Evolutionary conservation across 257 asterid species (phyloP), one percentile per base, ranked within the genome.

Genomic region (Agastache rugosa): DNA sequence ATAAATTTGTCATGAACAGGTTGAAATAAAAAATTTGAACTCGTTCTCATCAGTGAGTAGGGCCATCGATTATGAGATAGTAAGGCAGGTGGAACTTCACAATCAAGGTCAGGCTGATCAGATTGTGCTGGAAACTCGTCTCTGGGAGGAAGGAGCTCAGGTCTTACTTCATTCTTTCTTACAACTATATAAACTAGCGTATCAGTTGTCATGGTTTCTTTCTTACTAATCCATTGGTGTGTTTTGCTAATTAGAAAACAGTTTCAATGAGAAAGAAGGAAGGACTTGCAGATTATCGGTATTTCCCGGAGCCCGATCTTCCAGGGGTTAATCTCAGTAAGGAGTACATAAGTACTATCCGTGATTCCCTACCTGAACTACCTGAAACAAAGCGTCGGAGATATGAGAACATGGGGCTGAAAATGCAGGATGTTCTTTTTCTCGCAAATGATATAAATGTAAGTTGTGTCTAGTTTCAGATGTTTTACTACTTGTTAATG

Each of bases 81-180:
- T 89, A 67, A 86, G 99, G 84, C 99, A 92, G 88, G 98, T 73
- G 35, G 84, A 59, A 22, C 98, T 92, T 41, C 95, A 89, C 84
- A 79, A 59, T 82, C 87, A 92, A 88, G 96, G 97, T 61, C 89
- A 87, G 84, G 87, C 83, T 55, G 88, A 89, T 83, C 84, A 90
- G 78, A 92, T 95, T 81, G 96, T 90, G 70, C 98, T 80, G 82
- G 99, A 95, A 83, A 95, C 99, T 84, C 97, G 99, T 62, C 93
- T 86, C 39, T 95, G 98, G 99, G 99, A 95, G 78, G 99, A 95
- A 81, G 97, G 98, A 42, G 85, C 96, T 83, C 99, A 94, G 99
- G 98, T 94, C 81, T 79, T 53, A 67, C 82, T 48, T 67, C 51
- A 71, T 61, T 85, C 67, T 39, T 14, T 74, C 58, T 25, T 60